Base-by-base conservation (phyloP, 768 basidiomycete genomes). In the Paxillus ammoniavirescens region DNA sequence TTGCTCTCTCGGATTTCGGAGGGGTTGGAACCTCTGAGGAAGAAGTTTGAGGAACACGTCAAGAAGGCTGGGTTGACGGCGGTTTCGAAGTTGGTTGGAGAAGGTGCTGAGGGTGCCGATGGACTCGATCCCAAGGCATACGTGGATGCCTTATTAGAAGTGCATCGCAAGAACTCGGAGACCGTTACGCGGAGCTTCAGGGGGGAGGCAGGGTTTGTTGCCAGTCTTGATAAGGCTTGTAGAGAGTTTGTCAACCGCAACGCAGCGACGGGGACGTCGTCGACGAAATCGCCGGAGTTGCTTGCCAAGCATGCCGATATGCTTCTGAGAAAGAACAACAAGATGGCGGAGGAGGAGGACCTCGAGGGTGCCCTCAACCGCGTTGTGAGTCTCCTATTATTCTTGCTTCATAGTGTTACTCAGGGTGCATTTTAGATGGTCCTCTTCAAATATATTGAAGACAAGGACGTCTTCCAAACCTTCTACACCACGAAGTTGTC, bases 381-480 rank as follows among this genome's bases (percentile, higher is more conserved):
- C 61, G 91, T 93, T 65, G 95, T 96, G 68, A 47, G 87, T 73
- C 10, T 14, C 8, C 28, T 62, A 35, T 21, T 17, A 23, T 40
- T 50, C 33, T 33, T 23, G 36, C 37, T 21, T 50, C 0, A 43
- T 12, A 33, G 21, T 21, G 28, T 28, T 10, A 6, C 9, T 61
- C 38, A 68, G 30, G 54, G 50, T 47, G 36, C 26, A 13, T 36
- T 57, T 2, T 65, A 98, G 96, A 97, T 98, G 94, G 80, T 91
- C 13, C 75, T 98, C 46, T 97, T 99, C 89, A 94, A 94, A 69
- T 98, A 97, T 72, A 89, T 98, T 62, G 93, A 95, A 68, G 95
- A 98, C 78, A 97, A 97, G 76, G 96, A 99, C 60, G 92, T 98
- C 12, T 99, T 98, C 84, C 94, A 96, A 67, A 90, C 90, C 15